Conservation (phyloP, 2,329 filamentous ascomycete genomes). For the Penicillium expansum region DNA sequence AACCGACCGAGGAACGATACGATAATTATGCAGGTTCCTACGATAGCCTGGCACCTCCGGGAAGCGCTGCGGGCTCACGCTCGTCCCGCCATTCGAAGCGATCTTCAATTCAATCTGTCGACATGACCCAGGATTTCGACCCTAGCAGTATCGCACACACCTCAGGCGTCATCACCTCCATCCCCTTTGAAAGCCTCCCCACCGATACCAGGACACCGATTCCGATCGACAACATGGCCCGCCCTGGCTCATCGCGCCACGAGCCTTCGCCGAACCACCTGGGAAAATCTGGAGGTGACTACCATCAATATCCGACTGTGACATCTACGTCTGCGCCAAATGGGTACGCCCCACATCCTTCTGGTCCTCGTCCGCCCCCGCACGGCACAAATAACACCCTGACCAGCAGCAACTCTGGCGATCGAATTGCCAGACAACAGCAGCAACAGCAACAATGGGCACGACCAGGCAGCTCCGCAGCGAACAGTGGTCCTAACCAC, state of each 20-base stretch:
- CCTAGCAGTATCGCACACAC: constrained; percentile 65
- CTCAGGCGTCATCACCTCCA: constrained; percentile 80
- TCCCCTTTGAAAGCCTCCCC: constrained; percentile 74
- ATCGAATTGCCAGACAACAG: constrained; percentile 68
- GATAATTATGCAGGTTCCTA: constrained; percentile 58
- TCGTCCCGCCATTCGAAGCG: constrained; percentile 71
- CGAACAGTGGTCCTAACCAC: constrained; percentile 52
- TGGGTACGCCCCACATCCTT: constrained; percentile 55
- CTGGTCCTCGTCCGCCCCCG: constrained; percentile 60
- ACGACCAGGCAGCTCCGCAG: constrained; percentile 55
- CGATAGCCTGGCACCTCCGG: constrained; percentile 59
- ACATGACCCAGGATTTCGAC: constrained; percentile 62
- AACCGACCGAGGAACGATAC: constrained; percentile 61
- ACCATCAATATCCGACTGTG: constrained; percentile 82
- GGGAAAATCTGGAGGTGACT: constrained; percentile 74
- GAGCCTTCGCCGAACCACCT: constrained; percentile 80
- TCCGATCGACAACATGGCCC: constrained; percentile 69
- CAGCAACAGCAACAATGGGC: constrained; percentile 76
- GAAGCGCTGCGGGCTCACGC: constrained; percentile 63
- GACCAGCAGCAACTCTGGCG: constrained; percentile 69
- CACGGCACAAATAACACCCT: constrained; percentile 58
- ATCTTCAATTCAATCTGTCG: constrained; percentile 69
- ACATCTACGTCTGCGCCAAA: constrained; percentile 54
- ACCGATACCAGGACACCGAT: constrained; percentile 68
- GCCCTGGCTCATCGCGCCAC: constrained; percentile 59